Evolutionary conservation across 2,329 filamentous ascomycete species (phyloP).

Genomic region (Phyllosticta paracitricarpa): DNA sequence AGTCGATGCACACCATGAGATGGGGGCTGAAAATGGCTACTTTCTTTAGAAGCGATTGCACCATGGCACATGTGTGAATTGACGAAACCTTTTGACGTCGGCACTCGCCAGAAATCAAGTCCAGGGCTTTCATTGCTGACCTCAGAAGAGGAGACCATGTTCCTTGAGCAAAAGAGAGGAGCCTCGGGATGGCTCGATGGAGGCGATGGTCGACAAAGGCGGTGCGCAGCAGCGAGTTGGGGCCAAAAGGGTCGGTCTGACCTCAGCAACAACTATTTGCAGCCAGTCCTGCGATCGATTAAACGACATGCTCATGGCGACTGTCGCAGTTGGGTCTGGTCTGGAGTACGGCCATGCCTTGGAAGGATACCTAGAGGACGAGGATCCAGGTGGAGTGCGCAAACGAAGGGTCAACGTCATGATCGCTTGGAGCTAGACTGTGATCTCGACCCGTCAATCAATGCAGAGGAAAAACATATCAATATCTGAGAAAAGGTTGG

Average conservation of each 20-base stretch:
- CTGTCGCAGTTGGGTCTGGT: background rate
- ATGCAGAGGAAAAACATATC: background rate
- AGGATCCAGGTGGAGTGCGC: background rate
- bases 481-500: background rate
- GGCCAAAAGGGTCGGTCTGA: background rate
- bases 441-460: background rate
- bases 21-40: background rate
- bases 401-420: background rate
- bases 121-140: background rate
- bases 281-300: background rate
- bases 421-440: background rate
- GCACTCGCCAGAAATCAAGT: background rate
- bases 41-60: background rate
- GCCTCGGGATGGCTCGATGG: background rate
- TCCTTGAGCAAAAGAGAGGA: background rate
- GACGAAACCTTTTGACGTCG: background rate
- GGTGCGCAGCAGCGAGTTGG: background rate
- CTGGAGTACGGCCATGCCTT: background rate
- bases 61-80: background rate
- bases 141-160: background rate
- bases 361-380: background rate
- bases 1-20: background rate
- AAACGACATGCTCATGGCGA: background rate
- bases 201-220: background rate
- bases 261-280: background rate